Evolutionary conservation across 306 rosid species (phyloP).

Genomic region (Inga leiocalycina): DNA sequence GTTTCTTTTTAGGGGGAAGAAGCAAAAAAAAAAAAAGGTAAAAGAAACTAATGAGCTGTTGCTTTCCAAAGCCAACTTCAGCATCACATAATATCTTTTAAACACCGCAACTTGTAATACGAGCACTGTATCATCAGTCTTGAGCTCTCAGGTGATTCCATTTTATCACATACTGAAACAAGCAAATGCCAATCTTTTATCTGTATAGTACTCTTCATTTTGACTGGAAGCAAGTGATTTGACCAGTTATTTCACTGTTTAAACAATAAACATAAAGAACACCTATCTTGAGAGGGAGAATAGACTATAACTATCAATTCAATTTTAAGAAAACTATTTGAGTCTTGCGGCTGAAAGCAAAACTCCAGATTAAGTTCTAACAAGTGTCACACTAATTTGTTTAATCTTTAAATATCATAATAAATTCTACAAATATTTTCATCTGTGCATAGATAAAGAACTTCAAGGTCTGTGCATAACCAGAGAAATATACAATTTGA

Average conservation of each 20-base stretch:
- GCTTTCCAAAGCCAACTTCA: conserved; percentile 53
- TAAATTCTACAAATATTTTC: conserved; percentile 22
- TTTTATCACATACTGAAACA: not conserved
- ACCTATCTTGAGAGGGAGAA: not conserved
- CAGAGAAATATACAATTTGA: conserved; percentile 22
- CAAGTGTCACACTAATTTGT: not conserved
- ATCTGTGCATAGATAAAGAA: conserved; percentile 7
- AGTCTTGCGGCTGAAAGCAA: not conserved
- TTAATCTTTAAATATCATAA: conserved; percentile 17
- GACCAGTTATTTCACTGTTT: not conserved
- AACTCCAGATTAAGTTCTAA: not conserved
- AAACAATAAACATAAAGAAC: not conserved
- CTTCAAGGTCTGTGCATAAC: not conserved
- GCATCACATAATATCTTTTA: conserved; percentile 41
- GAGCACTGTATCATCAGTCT: not conserved
- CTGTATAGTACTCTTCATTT: not conserved
- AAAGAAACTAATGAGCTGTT: conserved; percentile 32
- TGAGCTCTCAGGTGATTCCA: conserved; percentile 12
- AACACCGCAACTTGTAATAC: conserved; percentile 10
- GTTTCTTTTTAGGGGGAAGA: not conserved
- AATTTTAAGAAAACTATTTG: not conserved
- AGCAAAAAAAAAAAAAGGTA: conserved; percentile 1
- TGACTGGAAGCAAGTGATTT: not conserved
- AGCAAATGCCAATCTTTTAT: conserved; percentile 2
- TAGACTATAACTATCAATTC: not conserved